A percentile compares a stretch with the other conserved stretches of the same genome.
Evolutionary conservation across 371 early-diverging fungal species (phyloP).

Genomic region (Blakeslea trispora): DNA sequence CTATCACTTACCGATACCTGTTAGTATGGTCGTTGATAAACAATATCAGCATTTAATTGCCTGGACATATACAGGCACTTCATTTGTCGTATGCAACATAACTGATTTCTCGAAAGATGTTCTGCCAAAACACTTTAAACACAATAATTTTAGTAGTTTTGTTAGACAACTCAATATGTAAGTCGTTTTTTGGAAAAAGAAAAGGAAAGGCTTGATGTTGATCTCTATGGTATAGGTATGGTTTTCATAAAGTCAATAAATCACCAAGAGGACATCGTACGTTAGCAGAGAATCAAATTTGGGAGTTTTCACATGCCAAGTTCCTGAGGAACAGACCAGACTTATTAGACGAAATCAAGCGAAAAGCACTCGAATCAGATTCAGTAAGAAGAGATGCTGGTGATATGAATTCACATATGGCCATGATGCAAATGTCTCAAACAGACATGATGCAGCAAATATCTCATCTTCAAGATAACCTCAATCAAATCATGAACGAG

Average conservation of each 20-base stretch:
- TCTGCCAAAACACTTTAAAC: slow-evolving; percentile 82
- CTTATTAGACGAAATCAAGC: slow-evolving; percentile 56
- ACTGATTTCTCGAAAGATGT: slow-evolving; percentile 79
- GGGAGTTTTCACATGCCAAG: slow-evolving; percentile 64
- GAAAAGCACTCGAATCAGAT: slow-evolving; percentile 77
- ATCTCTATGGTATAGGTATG: slow-evolving; percentile 51
- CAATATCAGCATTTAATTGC: slow-evolving; percentile 74
- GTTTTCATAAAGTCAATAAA: slow-evolving; percentile 72
- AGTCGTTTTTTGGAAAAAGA: too few species aligned
- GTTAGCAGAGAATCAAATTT: slow-evolving; percentile 72
- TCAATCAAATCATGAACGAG: slow-evolving; percentile 70
- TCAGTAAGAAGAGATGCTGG: slow-evolving; percentile 62
- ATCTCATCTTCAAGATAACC: slow-evolving; percentile 67
- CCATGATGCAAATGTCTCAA: slow-evolving; percentile 75
- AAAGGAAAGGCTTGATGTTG: too few species aligned
- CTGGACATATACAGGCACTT: slow-evolving; percentile 80
- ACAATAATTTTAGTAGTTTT: slow-evolving; percentile 85
- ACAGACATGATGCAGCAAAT: slow-evolving; percentile 75
- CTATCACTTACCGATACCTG: slow-evolving; percentile 22
- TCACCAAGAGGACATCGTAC: slow-evolving; percentile 76
- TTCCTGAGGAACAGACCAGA: slow-evolving; percentile 59
- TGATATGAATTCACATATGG: slow-evolving; percentile 71
- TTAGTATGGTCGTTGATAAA: slow-evolving; percentile 23
- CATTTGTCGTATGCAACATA: slow-evolving; percentile 88
- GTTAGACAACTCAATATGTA: slow-evolving; percentile 87